phyloP scores from a whole-genome alignment of 768 basidiomycete genomes.

The Leccinum truebloodii region DNA sequence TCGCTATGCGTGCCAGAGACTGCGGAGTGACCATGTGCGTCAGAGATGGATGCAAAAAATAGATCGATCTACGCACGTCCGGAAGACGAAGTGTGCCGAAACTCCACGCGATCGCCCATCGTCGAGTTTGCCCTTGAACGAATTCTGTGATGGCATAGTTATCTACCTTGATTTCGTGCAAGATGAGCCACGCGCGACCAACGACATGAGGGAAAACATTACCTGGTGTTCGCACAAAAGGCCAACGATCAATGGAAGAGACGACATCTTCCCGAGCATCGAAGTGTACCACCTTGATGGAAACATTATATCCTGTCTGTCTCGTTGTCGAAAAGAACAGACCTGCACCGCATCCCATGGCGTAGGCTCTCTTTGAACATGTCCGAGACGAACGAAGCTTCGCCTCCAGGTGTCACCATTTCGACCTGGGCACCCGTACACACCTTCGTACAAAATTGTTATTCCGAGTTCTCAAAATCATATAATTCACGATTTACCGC shows the following conservation, averaged over 20 bases:
- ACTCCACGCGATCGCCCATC: constrained; percentile 96
- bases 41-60: not conserved
- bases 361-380: constrained; percentile 77
- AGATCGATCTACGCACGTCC: constrained; percentile 57
- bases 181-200: constrained; percentile 1
- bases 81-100: constrained; percentile 62
- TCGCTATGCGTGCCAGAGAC: constrained; percentile 38
- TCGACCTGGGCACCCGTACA: constrained; percentile 87
- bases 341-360: constrained; percentile 60
- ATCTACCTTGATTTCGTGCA: constrained; percentile 52
- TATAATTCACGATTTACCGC: constrained; percentile 51
- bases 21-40: constrained; percentile 13
- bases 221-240: constrained; percentile 51
- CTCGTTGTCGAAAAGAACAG: not conserved
- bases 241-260: constrained; percentile 61
- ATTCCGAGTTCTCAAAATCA: not conserved
- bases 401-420: constrained; percentile 90
- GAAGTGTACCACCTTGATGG: constrained; percentile 80
- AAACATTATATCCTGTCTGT: not conserved
- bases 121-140: constrained; percentile 80
- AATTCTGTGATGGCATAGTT: constrained; percentile 89
- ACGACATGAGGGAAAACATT: constrained; percentile 8
- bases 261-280: constrained; percentile 86
- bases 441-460: constrained; percentile 44
- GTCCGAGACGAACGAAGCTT: constrained; percentile 68